These are phyloP conservation scores for Rhizophlyctis rosea DNA, from an alignment of 192 early-diverging fungal species.

Conservation along the genomic window DNA sequence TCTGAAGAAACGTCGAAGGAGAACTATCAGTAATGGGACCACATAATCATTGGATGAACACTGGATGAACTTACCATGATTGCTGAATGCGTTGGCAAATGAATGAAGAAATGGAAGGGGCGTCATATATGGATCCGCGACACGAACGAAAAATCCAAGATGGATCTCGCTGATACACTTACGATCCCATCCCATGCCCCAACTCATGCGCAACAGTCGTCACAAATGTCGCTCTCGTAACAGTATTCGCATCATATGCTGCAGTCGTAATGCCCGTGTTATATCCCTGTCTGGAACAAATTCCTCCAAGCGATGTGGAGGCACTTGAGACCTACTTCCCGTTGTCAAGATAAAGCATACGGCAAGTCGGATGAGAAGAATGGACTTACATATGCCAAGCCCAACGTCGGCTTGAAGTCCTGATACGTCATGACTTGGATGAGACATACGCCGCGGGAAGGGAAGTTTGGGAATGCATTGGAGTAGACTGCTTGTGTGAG, in stretches of 20 bases:
- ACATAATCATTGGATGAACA: background rate
- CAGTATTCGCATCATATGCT: conserved; percentile 1
- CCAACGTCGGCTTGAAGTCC: conserved; percentile 23
- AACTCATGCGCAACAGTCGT: conserved; percentile 27
- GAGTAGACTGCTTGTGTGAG: background rate
- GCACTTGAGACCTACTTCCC: no score
- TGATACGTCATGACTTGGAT: conserved; percentile 26
- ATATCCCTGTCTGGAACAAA: conserved; percentile 21
- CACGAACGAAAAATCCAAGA: no score
- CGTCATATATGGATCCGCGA: no score
- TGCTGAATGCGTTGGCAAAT: background rate
- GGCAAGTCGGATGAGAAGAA: background rate
- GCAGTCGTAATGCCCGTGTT: conserved; percentile 26
- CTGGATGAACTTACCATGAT: conserved; percentile 11
- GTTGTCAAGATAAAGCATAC: background rate
- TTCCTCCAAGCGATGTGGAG: conserved; percentile 15
- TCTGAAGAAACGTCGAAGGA: background rate
- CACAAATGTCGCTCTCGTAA: conserved; percentile 17
- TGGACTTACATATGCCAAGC: conserved; percentile 22
- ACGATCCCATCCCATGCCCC: conserved; percentile 33
- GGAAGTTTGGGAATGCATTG: conserved; percentile 9
- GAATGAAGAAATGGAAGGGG: no score
- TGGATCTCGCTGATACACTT: no score
- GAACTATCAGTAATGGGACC: background rate
- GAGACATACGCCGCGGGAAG: conserved; percentile 7